A percentile compares a stretch with the other conserved stretches of the same genome.
These are phyloP conservation scores for Saccharum officinarum DNA, from an alignment of 176 grass and related monocot species.

Conservation along the genomic window DNA sequence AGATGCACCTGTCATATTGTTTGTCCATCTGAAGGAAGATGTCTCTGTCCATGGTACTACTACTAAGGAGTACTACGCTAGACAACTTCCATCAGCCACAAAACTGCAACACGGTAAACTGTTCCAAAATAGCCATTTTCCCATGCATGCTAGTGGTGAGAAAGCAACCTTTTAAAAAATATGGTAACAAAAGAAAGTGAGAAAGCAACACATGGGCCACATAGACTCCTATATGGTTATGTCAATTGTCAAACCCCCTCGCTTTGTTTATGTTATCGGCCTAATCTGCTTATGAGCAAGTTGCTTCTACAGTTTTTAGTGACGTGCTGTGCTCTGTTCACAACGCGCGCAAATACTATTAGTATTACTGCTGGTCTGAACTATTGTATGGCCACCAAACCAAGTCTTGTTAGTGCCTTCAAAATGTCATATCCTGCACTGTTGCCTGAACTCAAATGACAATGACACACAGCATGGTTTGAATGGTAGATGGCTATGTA, in stretches of 20 bases:
- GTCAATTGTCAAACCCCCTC: neutral
- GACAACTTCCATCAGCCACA: neutral
- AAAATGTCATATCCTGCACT: neutral
- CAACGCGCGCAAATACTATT: neutral
- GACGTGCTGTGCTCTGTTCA: neutral
- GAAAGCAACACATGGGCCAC: neutral
- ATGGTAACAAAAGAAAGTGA: neutral
- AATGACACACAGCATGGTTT: neutral
- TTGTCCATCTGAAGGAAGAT: neutral
- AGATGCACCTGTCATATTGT: neutral
- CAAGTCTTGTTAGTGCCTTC: neutral
- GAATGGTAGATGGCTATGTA: neutral
- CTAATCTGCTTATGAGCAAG: slow-evolving; percentile 7
- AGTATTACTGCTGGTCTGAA: neutral
- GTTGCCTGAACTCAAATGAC: neutral
- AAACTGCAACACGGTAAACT: neutral
- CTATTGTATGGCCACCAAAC: neutral
- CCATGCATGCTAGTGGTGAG: neutral
- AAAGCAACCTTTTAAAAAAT: neutral
- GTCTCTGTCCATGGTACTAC: neutral
- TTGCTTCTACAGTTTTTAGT: neutral
- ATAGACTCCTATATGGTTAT: neutral
- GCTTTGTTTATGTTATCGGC: slow-evolving; percentile 8
- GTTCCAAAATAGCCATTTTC: neutral
- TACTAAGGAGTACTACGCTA: neutral